Percentiles rank a stretch among this genome's conserved stretches.
These are phyloP conservation scores for Curvularia lunata DNA, from an alignment of 2,329 filamentous ascomycete species.

Conservation along the genomic window DNA sequence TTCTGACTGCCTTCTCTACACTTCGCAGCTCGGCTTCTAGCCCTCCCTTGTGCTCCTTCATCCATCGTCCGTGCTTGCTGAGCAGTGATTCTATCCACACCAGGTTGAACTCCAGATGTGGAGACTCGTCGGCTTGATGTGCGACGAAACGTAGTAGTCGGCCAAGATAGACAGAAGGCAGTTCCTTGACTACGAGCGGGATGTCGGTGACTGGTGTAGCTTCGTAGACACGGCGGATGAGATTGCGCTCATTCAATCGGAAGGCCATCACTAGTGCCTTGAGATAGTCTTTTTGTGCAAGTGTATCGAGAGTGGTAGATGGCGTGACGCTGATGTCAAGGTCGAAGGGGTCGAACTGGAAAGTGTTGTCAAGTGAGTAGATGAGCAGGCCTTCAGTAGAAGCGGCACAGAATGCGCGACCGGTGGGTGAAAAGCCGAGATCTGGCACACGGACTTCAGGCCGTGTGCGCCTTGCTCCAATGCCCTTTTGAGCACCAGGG, in stretches of 20 bases:
- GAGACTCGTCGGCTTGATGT: constrained; percentile 83
- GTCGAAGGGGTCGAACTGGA: constrained; percentile 95
- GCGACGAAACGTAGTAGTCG: constrained; percentile 87
- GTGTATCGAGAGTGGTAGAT: constrained; percentile 68
- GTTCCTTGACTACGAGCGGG: constrained; percentile 73
- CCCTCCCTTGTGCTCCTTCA: constrained; percentile 79
- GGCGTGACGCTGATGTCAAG: constrained; percentile 94
- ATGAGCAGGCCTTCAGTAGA: constrained; percentile 93
- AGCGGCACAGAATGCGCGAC: constrained; percentile 89
- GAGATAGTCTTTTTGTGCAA: constrained; percentile 81
- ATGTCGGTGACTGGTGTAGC: constrained; percentile 78
- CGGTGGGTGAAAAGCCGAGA: constrained; percentile 86
- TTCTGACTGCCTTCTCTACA: constrained; percentile 78
- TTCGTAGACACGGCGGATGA: constrained; percentile 87
- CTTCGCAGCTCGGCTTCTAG: constrained; percentile 85
- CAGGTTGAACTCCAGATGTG: constrained; percentile 93
- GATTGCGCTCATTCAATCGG: constrained; percentile 82
- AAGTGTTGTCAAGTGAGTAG: constrained; percentile 83
- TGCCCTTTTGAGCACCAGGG: constrained; percentile 86
- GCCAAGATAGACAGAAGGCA: constrained; percentile 86
- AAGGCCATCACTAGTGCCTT: constrained; percentile 97
- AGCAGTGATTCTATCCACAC: constrained; percentile 86
- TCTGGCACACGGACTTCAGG: constrained; percentile 85
- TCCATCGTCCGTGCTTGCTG: constrained; percentile 81
- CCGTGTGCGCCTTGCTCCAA: constrained; percentile 78